These are phyloP conservation scores for Leucocoprinus birnbaumii DNA, from an alignment of 768 basidiomycete species.

Conservation along the genomic window DNA sequence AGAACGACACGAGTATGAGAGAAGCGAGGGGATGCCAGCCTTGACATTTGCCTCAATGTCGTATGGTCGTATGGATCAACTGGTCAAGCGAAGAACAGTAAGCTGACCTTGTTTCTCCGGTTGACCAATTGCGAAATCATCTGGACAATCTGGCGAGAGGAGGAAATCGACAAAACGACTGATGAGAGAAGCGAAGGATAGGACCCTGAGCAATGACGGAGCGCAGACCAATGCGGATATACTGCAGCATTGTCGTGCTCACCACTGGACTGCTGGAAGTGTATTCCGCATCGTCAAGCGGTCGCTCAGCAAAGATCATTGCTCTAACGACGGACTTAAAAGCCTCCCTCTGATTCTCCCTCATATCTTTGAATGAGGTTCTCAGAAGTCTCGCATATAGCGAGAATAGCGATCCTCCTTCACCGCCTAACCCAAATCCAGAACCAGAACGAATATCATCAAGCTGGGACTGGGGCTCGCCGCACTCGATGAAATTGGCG, in stretches of 20 bases:
- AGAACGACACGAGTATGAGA: constrained; percentile 28
- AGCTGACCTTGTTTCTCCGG: constrained; percentile 18
- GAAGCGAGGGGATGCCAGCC: constrained; percentile 19
- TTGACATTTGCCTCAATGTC: constrained; percentile 19
- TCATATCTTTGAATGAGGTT: not conserved
- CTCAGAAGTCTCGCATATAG: not conserved
- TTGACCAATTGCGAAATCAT: constrained; percentile 16
- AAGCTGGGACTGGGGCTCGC: constrained; percentile 16
- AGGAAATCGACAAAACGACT: constrained; percentile 27
- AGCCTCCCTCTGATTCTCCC: not conserved
- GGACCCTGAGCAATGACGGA: constrained; percentile 18
- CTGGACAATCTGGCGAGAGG: constrained; percentile 12
- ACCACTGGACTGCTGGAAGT: not conserved
- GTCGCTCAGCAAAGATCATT: constrained; percentile 20
- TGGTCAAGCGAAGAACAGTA: constrained; percentile 17
- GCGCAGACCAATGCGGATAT: constrained; percentile 16
- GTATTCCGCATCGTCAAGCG: constrained; percentile 14
- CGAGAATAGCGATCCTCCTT: constrained; percentile 12
- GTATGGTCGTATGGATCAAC: constrained; percentile 24
- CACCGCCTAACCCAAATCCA: constrained; percentile 12
- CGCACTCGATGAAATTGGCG: constrained; percentile 15
- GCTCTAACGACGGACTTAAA: constrained; percentile 19
- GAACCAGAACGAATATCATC: constrained; percentile 11
- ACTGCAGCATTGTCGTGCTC: constrained; percentile 14
- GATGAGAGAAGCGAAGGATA: constrained; percentile 19